phyloP scores from a whole-genome alignment of 805 yeast species.

The Cyberlindnera veronae region DNA sequence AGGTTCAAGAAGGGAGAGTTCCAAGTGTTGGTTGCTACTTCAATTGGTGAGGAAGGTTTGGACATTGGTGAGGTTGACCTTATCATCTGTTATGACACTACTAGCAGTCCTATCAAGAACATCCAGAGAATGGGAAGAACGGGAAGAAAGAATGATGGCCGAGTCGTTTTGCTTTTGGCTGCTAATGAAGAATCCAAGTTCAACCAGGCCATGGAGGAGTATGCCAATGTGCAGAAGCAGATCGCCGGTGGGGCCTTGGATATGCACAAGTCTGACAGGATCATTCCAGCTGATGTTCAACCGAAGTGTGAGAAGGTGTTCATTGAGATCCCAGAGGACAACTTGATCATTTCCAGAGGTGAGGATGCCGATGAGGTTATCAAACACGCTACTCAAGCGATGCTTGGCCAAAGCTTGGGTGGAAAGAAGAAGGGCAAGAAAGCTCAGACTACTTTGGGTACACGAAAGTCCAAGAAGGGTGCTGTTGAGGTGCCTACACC shows the following conservation, averaged over 20 bases:
- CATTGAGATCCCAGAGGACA: conserved; percentile 71
- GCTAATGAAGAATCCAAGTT: conserved; percentile 76
- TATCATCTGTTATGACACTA: conserved; percentile 89
- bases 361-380: conserved; percentile 69
- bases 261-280: conserved; percentile 54
- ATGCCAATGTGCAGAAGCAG: conserved; percentile 69
- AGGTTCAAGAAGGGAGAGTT: conserved; percentile 68
- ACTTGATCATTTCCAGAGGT: conserved; percentile 46
- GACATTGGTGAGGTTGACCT: conserved; percentile 98
- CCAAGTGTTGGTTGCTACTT: conserved; percentile 89
- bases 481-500: conserved; percentile 17
- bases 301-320: conserved; percentile 57
- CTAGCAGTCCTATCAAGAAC: conserved; percentile 88
- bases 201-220: conserved; percentile 81
- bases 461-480: conserved; percentile 9
- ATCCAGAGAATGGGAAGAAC: conserved; percentile 98
- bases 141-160: conserved; percentile 91
- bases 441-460: background rate
- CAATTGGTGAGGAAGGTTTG: conserved; percentile 97
- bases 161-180: conserved; percentile 69
- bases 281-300: conserved; percentile 53
- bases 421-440: conserved; percentile 17
- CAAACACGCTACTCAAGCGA: conserved; percentile 61
- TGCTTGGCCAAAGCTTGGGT: conserved; percentile 38
- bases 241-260: conserved; percentile 47